These are phyloP conservation scores for Protomyces arabidopsidicola DNA, from an alignment of 1,139 yeast species.

Conservation along the genomic window DNA sequence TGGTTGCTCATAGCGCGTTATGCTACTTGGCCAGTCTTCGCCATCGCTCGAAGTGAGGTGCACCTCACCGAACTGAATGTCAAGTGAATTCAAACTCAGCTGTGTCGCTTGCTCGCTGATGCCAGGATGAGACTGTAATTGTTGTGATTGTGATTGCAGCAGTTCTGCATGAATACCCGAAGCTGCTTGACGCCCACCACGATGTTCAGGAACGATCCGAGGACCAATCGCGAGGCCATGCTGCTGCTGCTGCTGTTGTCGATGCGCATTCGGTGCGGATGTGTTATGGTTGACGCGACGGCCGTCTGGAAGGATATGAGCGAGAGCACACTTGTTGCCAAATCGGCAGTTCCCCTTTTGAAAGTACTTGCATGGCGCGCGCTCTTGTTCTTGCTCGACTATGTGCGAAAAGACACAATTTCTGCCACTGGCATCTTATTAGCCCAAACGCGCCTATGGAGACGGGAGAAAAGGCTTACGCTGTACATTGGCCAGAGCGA, in stretches of 20 bases:
- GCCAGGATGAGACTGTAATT: background rate
- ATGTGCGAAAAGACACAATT: conserved; percentile 61
- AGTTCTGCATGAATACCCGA: conserved; percentile 24
- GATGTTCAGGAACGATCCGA: conserved; percentile 20
- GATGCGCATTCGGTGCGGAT: background rate
- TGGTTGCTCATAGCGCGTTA: background rate
- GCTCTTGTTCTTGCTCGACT: conserved; percentile 56
- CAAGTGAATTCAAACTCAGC: background rate
- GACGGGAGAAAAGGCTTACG: background rate
- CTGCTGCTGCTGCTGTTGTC: background rate
- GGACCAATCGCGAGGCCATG: conserved; percentile 5
- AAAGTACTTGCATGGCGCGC: conserved; percentile 40
- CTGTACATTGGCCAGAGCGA: conserved; percentile 26
- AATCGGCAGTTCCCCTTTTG: conserved; percentile 29
- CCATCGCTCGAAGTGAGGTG: background rate
- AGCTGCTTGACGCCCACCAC: background rate
- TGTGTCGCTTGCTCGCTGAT: background rate
- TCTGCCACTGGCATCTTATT: conserved; percentile 2
- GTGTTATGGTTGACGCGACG: conserved; percentile 48
- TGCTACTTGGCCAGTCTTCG: background rate
- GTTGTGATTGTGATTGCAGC: conserved; percentile 15
- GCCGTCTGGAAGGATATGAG: conserved; percentile 70
- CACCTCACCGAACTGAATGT: background rate
- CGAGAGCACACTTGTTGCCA: conserved; percentile 29
- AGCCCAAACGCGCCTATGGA: too few relatives aligned